Evolutionary conservation across 306 rosid genomes (phyloP), one percentile per base, ranked within the genome.

Genomic region (Hylodesmum podocarpum): DNA sequence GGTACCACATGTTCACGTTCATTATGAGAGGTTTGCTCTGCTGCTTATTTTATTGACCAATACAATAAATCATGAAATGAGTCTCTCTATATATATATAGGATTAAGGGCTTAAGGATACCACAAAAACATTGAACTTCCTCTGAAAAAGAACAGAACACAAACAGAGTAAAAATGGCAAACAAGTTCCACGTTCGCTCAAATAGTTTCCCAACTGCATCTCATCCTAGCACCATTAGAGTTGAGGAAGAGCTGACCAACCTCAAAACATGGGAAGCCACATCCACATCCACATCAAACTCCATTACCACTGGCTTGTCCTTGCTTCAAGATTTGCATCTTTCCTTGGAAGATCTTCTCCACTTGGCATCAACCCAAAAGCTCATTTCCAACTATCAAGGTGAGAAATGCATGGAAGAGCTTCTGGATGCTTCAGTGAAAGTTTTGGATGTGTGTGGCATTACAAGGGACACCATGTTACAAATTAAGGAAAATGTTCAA

Each of bases 131-230:
- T 68, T 40, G 16, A 73, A 27, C 14, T 13, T 22, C 37, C n/a
- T 39, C 9, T 16, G 66, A 25, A 25, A 11, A 29, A 36, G 3
- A 49, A 62, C 0, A 33, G 0, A 53, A 7, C 4, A 55, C 5
- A 63, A 33, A 44, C 4, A 72, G 65, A 67, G 59, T 2, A 31
- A 73, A n/a, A 15, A 91, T 91, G 97, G 92, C 86, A 59, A 27
- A 25, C 63, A 89, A 65, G 12, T 78, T 43, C 76, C 86, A 81
- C 16, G 73, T 73, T 70, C 86, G 97, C 34, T 92, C 91, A 9
- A 78, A 89, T 1, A 92, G 98, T 84, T 77, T 91, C 7, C 95
- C 98, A 54, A 49, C 87, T 47, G 88, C 77, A 63, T 87, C 96
- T 62, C 98, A 87, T 83, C 95, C 98, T 2, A 72, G 73, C 82